Evolutionary conservation across 345 rosid genomes (phyloP), one percentile per base, ranked within the genome.

Genomic region (Citrus hindsii): DNA sequence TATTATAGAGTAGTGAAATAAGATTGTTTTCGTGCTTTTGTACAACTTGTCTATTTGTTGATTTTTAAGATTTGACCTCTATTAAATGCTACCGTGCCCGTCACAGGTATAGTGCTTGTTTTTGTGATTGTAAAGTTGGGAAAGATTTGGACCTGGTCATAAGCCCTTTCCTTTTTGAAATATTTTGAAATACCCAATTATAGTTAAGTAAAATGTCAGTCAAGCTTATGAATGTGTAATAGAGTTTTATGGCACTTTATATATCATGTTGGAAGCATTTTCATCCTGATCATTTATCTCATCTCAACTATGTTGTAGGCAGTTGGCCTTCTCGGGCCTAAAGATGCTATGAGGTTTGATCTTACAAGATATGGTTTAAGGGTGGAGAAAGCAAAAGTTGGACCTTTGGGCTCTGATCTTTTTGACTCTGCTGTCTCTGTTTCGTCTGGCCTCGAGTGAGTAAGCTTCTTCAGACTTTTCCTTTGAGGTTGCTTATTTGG

Each of bases 371-470:
- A 78, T 56, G 92, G 84, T 80, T 78, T 89, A 70, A 55, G 69
- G 53, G 95, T 88, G 48, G 90, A 90, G 79, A 96, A 92, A 85
- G 89, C 93, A 77, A 96, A 92, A 87, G 98, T 96, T 83, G 98
- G 98, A 68, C 99, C 99, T 76, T 86, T 96, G 75, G 94, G 96
- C 79, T 86, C 90, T 60, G 80, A 60, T 66, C 88, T 92, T 83
- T 94, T 94, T 83, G 98, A 93, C 83, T 96, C 99, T 75, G 97
- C 97, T 78, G 88, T 96, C 74, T 86, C 92, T 64, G 75, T 96
- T 82, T 92, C 92, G 42, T 88, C 89, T 74, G 92, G 92, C 76
- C 75, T 88, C 2, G 79, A 89, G 98, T 87, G 82, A 89, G 98
- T 87, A 67, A 80, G 81, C 83, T 82, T 89, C 83, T 81, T 28